These are phyloP conservation scores for Cornus controversa DNA, from an alignment of 148 eudicot genomes.

Conservation along the genomic window DNA sequence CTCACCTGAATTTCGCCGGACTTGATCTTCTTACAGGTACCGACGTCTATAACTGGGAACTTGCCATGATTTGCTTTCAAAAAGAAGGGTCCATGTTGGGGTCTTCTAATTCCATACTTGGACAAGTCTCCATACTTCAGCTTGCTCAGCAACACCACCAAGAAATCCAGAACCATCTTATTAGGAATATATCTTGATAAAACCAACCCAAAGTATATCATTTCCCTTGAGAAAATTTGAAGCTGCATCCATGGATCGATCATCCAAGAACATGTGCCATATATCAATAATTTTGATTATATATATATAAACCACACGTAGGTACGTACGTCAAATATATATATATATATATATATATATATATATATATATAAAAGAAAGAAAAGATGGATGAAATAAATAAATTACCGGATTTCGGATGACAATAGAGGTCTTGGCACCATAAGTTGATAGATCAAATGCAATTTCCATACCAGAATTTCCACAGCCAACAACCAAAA, in stretches of 20 bases:
- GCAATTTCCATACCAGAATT: constrained; percentile 93
- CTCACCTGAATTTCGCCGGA: constrained; percentile 46
- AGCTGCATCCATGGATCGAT: constrained; percentile 41
- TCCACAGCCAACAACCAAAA: constrained; percentile 80
- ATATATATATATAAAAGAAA: too few species aligned
- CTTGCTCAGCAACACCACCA: constrained; percentile 43
- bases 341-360: too few species aligned
- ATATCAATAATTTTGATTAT: too few species aligned
- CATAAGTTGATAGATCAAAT: constrained; percentile 56
- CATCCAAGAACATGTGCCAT: too few species aligned
- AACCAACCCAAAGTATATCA: constrained; percentile 23
- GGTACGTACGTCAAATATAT: too few species aligned
- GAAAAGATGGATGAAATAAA: too few species aligned
- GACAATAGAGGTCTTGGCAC: constrained; percentile 60
- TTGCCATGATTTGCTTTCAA: constrained; percentile 47
- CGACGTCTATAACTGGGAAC: constrained; percentile 59
- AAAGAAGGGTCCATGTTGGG: constrained; percentile 48
- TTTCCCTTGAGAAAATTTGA: constrained; percentile 49
- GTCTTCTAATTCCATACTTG: constrained; percentile 50
- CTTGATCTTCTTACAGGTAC: constrained; percentile 45
- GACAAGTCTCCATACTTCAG: constrained; percentile 46
- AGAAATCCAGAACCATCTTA: constrained; percentile 39
- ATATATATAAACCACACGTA: too few species aligned
- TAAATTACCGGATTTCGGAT: constrained; percentile 62
- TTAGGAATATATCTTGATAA: constrained; percentile 32